A percentile compares a stretch with the other conserved stretches of the same genome.
Conservation (phyloP, 164 flowering plant species). For the Umbellularia californica region DNA sequence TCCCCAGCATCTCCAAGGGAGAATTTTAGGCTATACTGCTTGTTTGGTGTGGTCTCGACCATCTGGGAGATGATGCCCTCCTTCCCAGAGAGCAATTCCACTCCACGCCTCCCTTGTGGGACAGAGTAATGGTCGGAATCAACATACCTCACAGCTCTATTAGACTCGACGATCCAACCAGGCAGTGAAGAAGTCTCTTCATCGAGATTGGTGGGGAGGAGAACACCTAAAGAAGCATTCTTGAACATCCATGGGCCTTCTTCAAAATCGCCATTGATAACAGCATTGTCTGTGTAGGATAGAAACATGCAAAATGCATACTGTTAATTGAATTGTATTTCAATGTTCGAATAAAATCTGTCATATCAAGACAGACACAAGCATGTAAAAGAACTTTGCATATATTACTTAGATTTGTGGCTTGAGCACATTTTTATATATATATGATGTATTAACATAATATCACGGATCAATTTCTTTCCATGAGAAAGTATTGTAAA, state of each 20-base stretch:
- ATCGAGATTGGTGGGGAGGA: conserved; percentile 92
- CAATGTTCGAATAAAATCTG: no score
- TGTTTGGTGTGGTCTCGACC: conserved; percentile 71
- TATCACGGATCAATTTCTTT: no score
- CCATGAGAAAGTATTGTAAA: no score
- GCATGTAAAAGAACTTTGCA: no score
- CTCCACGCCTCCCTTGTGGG: conserved; percentile 79
- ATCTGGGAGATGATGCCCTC: conserved; percentile 96
- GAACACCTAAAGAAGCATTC: conserved; percentile 75
- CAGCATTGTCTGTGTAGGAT: conserved; percentile 60
- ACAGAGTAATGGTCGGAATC: conserved; percentile 75
- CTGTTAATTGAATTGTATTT: no score
- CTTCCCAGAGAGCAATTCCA: conserved; percentile 87
- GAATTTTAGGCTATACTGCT: conserved; percentile 55
- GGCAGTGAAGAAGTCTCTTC: conserved; percentile 77
- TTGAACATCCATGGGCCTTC: conserved; percentile 93
- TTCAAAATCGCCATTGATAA: conserved; percentile 80
- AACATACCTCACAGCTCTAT: conserved; percentile 79
- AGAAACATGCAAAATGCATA: neutral
- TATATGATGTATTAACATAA: no score
- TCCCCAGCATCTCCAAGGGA: conserved; percentile 75
- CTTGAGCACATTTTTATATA: no score
- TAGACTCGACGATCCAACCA: conserved; percentile 92
- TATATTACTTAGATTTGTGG: no score
- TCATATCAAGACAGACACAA: no score